phyloP scores from a whole-genome alignment of 768 basidiomycete species.

The Erythrobasidium yunnanense region DNA sequence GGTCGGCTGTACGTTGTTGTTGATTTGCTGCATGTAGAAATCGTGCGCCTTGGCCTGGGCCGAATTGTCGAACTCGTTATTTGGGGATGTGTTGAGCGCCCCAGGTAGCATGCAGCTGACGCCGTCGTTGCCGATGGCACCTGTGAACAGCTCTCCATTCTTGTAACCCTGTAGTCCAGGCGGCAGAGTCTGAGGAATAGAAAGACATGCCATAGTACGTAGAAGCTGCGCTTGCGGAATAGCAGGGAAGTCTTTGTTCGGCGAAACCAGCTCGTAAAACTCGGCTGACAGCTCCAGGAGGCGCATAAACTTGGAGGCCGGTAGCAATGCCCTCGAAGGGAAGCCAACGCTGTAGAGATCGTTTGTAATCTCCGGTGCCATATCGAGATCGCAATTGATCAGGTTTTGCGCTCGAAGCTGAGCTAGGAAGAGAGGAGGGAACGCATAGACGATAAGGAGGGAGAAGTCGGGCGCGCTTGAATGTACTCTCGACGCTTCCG shows the following conservation, averaged over 20 bases:
- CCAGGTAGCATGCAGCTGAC: background rate
- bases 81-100: background rate
- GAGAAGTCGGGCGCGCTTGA: slow-evolving; percentile 1
- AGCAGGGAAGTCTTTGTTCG: slow-evolving; percentile 18
- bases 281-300: slow-evolving; percentile 24
- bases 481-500: background rate
- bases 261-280: slow-evolving; percentile 18
- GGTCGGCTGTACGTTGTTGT: background rate
- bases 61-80: background rate
- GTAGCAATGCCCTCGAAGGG: background rate
- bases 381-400: slow-evolving; percentile 23
- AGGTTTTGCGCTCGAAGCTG: slow-evolving; percentile 16
- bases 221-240: slow-evolving; percentile 17
- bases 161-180: background rate
- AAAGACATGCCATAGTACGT: slow-evolving; percentile 18
- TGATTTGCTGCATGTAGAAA: slow-evolving; percentile 22
- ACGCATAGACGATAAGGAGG: slow-evolving; percentile 13
- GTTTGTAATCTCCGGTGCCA: slow-evolving; percentile 25
- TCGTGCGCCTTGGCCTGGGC: slow-evolving; percentile 8
- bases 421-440: slow-evolving; percentile 23
- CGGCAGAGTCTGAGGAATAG: background rate
- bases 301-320: slow-evolving; percentile 19
- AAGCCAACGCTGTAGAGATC: slow-evolving; percentile 20
- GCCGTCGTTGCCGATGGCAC: background rate
- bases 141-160: background rate